Conservation (phyloP, 768 basidiomycete genomes). For the Imleria badia region DNA sequence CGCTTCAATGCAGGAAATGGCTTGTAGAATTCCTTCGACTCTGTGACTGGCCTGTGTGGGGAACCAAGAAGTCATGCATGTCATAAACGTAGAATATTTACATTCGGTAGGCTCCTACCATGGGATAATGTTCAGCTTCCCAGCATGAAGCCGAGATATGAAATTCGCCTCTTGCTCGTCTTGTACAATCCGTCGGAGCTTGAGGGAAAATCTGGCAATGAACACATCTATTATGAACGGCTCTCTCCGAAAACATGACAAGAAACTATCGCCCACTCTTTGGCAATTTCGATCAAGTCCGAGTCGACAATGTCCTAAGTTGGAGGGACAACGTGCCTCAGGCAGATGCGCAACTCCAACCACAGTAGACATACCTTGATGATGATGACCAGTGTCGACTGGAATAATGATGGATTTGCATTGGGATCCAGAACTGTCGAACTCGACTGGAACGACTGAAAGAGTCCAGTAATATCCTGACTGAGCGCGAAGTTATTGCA, state of each 20-base stretch:
- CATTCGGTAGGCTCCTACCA: constrained; percentile 36
- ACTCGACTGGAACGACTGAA: constrained; percentile 62
- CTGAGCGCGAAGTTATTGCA: constrained; percentile 65
- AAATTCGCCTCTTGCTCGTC: constrained; percentile 63
- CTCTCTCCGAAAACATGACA: too few species aligned
- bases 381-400: constrained; percentile 57
- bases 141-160: constrained; percentile 57
- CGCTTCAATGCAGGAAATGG: constrained; percentile 50
- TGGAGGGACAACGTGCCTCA: neutral
- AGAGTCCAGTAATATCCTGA: constrained; percentile 61
- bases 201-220: constrained; percentile 47
- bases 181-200: constrained; percentile 62
- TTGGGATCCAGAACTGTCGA: constrained; percentile 57
- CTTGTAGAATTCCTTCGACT: constrained; percentile 57
- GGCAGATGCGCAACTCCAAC: neutral
- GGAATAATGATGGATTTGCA: constrained; percentile 57
- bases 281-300: constrained; percentile 55
- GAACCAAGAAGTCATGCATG: neutral
- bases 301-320: constrained; percentile 63
- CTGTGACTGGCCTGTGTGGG: constrained; percentile 49
- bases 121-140: constrained; percentile 55
- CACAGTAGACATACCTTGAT: constrained; percentile 46
- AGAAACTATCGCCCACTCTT: constrained; percentile 42
- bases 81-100: too few species aligned
- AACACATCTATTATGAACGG: neutral